A percentile compares a stretch with the other conserved stretches of the same genome.
Conservation (phyloP, 176 grass and related monocot genomes). For the Puya raimondii region DNA sequence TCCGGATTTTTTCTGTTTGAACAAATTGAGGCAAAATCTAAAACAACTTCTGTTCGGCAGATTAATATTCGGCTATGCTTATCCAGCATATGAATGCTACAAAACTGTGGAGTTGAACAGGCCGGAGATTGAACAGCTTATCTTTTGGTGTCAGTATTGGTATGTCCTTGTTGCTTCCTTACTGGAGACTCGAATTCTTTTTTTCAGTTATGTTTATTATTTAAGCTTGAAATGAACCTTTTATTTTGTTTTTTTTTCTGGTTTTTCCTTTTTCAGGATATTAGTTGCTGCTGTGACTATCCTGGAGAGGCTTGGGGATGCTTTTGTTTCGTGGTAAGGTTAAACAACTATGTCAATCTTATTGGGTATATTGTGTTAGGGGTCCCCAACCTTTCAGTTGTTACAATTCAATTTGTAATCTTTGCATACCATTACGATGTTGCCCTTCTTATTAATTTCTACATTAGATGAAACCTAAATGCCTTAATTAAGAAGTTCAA, state of each 20-base stretch:
- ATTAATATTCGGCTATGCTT: slow-evolving; percentile 84
- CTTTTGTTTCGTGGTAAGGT: slow-evolving; percentile 85
- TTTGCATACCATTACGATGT: too few species aligned
- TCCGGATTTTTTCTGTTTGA: background rate
- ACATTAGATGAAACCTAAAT: too few species aligned
- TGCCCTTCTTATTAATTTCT: too few species aligned
- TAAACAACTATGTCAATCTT: background rate
- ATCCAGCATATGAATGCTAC: slow-evolving; percentile 98
- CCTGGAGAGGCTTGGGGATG: slow-evolving; percentile 90
- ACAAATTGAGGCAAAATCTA: slow-evolving; percentile 15
- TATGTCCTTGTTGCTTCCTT: slow-evolving; percentile 20
- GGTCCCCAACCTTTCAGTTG: background rate
- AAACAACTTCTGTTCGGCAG: slow-evolving; percentile 27
- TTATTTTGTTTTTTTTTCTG: slow-evolving; percentile 20
- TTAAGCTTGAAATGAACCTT: slow-evolving; percentile 4
- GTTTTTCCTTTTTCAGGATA: slow-evolving; percentile 52
- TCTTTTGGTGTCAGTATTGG: slow-evolving; percentile 99
- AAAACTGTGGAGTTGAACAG: slow-evolving; percentile 99
- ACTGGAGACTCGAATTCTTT: background rate
- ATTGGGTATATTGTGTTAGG: background rate
- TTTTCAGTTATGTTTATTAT: background rate
- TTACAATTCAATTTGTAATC: too few species aligned
- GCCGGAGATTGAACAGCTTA: slow-evolving; percentile 87
- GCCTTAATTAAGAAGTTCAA: too few species aligned
- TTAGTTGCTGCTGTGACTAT: slow-evolving; percentile 83